Percentiles rank a stretch among this genome's conserved stretches.
Evolutionary conservation across 108 stramenopile genomes (phyloP).

Genomic region (Cyclotella baltica): DNA sequence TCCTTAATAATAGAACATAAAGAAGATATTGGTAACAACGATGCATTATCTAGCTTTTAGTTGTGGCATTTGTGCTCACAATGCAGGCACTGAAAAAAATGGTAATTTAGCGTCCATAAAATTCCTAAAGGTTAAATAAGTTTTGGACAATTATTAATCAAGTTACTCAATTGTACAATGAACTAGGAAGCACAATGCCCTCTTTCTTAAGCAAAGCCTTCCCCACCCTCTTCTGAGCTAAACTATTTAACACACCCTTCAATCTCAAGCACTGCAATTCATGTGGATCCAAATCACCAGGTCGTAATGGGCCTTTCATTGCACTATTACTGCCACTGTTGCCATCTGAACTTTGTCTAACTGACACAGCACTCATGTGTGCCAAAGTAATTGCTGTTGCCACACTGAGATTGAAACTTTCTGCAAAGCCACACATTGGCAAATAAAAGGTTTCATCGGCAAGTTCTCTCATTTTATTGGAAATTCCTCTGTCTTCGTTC

Average conservation of each 20-base stretch:
- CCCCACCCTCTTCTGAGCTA: conserved; percentile 69
- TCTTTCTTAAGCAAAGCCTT: conserved; percentile 68
- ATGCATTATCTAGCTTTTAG: too few relatives aligned
- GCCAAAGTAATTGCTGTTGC: conserved; percentile 87
- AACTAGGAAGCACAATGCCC: conserved; percentile 15
- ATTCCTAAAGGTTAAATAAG: neutral
- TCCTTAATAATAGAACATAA: too few relatives aligned
- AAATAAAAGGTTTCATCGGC: conserved; percentile 85
- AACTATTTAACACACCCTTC: conserved; percentile 70
- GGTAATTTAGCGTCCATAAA: too few relatives aligned
- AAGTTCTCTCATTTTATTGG: conserved; percentile 59
- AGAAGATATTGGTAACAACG: too few relatives aligned
- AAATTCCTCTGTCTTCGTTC: conserved; percentile 91
- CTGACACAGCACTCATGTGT: conserved; percentile 71
- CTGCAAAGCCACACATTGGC: conserved; percentile 92
- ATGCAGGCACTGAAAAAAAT: too few relatives aligned
- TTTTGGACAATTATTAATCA: neutral
- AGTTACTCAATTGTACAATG: conserved; percentile 23
- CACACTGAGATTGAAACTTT: conserved; percentile 89
- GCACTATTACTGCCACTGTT: neutral
- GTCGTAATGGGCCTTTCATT: conserved; percentile 68
- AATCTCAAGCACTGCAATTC: conserved; percentile 74
- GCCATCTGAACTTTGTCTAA: conserved; percentile 31
- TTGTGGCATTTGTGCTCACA: too few relatives aligned
- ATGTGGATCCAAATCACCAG: conserved; percentile 78